Percentiles rank a stretch among this genome's conserved stretches.
Evolutionary conservation across 176 grass and related monocot genomes (phyloP).

Genomic region (Thinopyrum elongatum): DNA sequence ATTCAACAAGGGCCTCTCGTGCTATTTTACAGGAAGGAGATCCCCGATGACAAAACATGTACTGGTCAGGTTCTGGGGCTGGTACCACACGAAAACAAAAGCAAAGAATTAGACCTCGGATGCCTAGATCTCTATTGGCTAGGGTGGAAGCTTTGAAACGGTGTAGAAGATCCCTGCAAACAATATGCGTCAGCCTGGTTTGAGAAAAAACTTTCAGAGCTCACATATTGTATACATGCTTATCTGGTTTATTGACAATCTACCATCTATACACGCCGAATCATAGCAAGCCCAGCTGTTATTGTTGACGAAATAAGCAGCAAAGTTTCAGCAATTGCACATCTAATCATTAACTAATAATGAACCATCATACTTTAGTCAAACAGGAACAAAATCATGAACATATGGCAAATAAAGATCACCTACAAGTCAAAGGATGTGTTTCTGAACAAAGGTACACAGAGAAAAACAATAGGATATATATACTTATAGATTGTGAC

Average conservation of each 20-base stretch:
- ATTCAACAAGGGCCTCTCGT: conserved; percentile 71
- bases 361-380: not conserved
- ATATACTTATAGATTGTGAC: no score
- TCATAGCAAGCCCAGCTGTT: conserved; percentile 64
- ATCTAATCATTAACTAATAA: not conserved
- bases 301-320: conserved; percentile 47
- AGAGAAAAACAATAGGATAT: no score
- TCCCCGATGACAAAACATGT: conserved; percentile 32
- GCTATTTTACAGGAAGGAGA: conserved; percentile 93
- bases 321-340: not conserved
- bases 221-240: conserved; percentile 6
- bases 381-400: not conserved
- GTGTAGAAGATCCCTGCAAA: conserved; percentile 64
- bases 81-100: no score
- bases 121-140: conserved; percentile 79
- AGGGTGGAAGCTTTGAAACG: conserved; percentile 63
- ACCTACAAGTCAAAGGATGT: not conserved
- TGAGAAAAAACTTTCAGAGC: not conserved
- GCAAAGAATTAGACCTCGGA: conserved; percentile 56
- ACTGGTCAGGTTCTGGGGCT: not conserved
- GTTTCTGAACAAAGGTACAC: no score
- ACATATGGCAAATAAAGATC: not conserved
- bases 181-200: not conserved
- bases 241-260: not conserved
- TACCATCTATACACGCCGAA: conserved; percentile 70